A percentile compares a stretch with the other conserved stretches of the same genome.
These are phyloP conservation scores for Ceratocystis alfenasii DNA, from an alignment of 2,329 filamentous ascomycete species.

Conservation along the genomic window DNA sequence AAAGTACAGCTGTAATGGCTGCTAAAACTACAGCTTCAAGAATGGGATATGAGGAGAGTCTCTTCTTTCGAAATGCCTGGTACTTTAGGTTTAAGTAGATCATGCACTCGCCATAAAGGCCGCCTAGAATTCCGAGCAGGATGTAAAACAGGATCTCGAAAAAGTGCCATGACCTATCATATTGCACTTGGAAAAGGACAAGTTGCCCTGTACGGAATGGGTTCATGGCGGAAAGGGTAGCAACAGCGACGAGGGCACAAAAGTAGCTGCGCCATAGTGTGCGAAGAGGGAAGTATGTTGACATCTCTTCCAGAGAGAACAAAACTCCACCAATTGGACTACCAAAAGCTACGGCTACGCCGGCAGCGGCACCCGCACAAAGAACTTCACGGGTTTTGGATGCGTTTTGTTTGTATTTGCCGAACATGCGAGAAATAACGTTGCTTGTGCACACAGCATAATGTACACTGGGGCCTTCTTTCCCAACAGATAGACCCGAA, in stretches of 20 bases:
- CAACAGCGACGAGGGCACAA: slow-evolving; percentile 88
- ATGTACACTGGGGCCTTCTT: slow-evolving; percentile 97
- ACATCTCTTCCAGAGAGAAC: slow-evolving; percentile 97
- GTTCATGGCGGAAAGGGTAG: slow-evolving; percentile 88
- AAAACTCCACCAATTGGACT: slow-evolving; percentile 94
- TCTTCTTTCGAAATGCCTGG: slow-evolving; percentile 88
- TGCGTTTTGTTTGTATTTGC: slow-evolving; percentile 82
- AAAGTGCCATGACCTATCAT: slow-evolving; percentile 94
- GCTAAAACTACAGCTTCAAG: slow-evolving; percentile 78
- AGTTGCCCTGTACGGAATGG: slow-evolving; percentile 93
- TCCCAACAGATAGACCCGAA: slow-evolving; percentile 86
- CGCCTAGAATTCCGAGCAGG: slow-evolving; percentile 81
- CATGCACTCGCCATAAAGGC: slow-evolving; percentile 88
- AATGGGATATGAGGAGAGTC: slow-evolving; percentile 70
- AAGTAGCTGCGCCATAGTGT: slow-evolving; percentile 98
- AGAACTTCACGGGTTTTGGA: slow-evolving; percentile 92
- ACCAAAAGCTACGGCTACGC: slow-evolving; percentile 91
- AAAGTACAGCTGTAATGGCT: slow-evolving; percentile 74
- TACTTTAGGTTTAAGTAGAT: slow-evolving; percentile 94
- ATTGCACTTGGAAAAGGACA: slow-evolving; percentile 97
- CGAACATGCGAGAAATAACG: slow-evolving; percentile 84
- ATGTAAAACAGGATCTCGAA: slow-evolving; percentile 92
- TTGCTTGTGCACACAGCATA: slow-evolving; percentile 97
- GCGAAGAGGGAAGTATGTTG: slow-evolving; percentile 88
- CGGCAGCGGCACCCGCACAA: slow-evolving; percentile 86